phyloP scores from a whole-genome alignment of 2,329 filamentous ascomycete species.

The Cladophialophora carrionii region DNA sequence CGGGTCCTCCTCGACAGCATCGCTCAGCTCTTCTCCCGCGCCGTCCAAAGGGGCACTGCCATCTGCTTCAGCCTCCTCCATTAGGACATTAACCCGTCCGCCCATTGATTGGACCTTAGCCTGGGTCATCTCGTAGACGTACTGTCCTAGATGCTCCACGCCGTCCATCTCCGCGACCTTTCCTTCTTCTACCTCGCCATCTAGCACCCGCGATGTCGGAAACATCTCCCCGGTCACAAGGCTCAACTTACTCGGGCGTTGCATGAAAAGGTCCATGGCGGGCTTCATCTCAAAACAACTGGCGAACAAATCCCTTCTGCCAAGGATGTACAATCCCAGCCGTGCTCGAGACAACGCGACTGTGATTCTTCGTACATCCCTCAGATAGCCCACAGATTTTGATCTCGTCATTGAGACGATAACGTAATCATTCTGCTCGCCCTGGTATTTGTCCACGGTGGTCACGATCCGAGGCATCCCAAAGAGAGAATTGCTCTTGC shows the following conservation, averaged over 20 bases:
- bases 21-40: slow-evolving; percentile 43
- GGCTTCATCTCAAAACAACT: slow-evolving; percentile 83
- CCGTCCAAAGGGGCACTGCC: slow-evolving; percentile 46
- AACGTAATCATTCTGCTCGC: slow-evolving; percentile 98
- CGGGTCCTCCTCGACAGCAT: slow-evolving; percentile 42
- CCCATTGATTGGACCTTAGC: slow-evolving; percentile 65
- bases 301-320: slow-evolving; percentile 85
- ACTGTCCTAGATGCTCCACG: slow-evolving; percentile 92
- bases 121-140: slow-evolving; percentile 94
- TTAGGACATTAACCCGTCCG: slow-evolving; percentile 45
- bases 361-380: slow-evolving; percentile 89
- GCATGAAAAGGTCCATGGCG: slow-evolving; percentile 77
- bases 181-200: slow-evolving; percentile 23
- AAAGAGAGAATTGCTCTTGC: slow-evolving; percentile 80
- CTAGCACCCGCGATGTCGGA: slow-evolving; percentile 55
- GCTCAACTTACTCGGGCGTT: slow-evolving; percentile 77
- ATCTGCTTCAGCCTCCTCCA: slow-evolving; percentile 41
- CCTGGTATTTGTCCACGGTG: slow-evolving; percentile 98
- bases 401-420: slow-evolving; percentile 93
- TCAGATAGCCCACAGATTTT: slow-evolving; percentile 83
- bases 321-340: slow-evolving; percentile 88
- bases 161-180: slow-evolving; percentile 74
- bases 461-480: slow-evolving; percentile 86
- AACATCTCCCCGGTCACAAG: slow-evolving; percentile 86
- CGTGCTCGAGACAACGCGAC: slow-evolving; percentile 92